Base-by-base conservation (phyloP, 1,284 basidiomycete species). In the Thelephora terrestris region DNA sequence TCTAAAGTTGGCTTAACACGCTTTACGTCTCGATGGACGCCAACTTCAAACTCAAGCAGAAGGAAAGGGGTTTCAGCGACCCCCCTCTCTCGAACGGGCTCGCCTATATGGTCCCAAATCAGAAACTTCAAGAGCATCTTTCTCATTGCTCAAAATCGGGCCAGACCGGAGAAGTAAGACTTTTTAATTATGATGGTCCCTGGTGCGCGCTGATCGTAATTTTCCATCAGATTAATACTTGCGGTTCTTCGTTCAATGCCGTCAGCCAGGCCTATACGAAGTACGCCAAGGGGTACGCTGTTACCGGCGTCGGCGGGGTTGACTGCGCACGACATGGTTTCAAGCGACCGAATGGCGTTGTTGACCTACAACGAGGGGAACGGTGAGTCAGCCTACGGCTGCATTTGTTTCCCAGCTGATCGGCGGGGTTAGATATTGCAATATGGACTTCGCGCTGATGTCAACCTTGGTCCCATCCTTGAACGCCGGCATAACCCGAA, bases 361-460 rank as follows among this genome's bases (percentile, higher is more conserved):
- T 62, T 0, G 65, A 70, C 53, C 55, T 71, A 2, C 67, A 69
- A 44, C 55, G 58, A 10, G 67, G 68, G 0, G 67, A 71, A 55
- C 45, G 58, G 68, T 66, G 49, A 10, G 56, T 46, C 7, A 23
- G 7, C 9, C n/a, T 1, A 2, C 12, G 6, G 34, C 10, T n/a
- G n/a, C n/a, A n/a, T n/a, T 36, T 17, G 29, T 18, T 16, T 5
- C 24, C 45, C 3, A 23, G 47, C 14, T 6, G 23, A 7, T 24
- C n/a, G 12, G 10, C 34, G n/a, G 10, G n/a, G 12, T 36, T 36
- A 36, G 12, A 32, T 20, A 5, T 42, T 64, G 67, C 43, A 65
- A 64, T n/a, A 36, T 10, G 34, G 12, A 36, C 45, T 56, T 55
- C 9, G 70, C 70, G 47, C 65, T 71, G 54, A 67, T 71, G 48